Base-by-base conservation (phyloP, 2,329 filamentous ascomycete species). In the Ploettnerulaceae sp. region DNA sequence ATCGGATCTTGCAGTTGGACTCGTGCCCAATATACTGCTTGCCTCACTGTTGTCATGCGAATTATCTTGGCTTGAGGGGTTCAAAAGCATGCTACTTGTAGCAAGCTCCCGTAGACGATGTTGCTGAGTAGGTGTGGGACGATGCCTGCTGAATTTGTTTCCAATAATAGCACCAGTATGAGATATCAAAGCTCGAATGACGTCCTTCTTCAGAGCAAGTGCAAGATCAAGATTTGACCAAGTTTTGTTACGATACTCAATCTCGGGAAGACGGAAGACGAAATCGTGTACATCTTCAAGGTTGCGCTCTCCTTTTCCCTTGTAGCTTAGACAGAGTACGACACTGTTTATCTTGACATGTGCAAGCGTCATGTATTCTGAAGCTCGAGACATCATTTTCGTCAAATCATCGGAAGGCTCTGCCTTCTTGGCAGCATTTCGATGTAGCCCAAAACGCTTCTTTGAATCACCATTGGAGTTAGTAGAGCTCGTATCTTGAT, bases 171-270 rank as follows among this genome's bases (percentile, higher is more conserved):
- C 89, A 26, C 93, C 93, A 0, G 91, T 90, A 63, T 98, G 93
- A 1, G 88, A 93, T 60, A 98, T 94, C 35, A 98, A 75, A 0
- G 93, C 91, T 61, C 89, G 87, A 63, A 95, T 88, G 48, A 97
- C 86, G 36, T 95, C 90, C 64, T 90, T 94, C 71, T 98, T 97
- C 44, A 98, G 75, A 11, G 89, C 86, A 37, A 97, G 74, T 0
- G 91, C 90, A 7, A 98, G 79, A 61, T 98, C 93, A 5, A 98
- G 77, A 64, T 97, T 98, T 5, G 89, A 96, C 93, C 93, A 98
- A 7, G 90, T 97, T 73, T 98, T 98, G 74, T 98, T 98, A 54
- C 89, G 82, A 70, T 95, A 97, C 65, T 98, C 93, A 36, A 98
- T 82, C 2, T 86, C 85, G 3, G 93, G 93, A 69, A 98, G 80